Base-by-base conservation (phyloP, 2,329 filamentous ascomycete species). In the Arthrocladium fulminans region DNA sequence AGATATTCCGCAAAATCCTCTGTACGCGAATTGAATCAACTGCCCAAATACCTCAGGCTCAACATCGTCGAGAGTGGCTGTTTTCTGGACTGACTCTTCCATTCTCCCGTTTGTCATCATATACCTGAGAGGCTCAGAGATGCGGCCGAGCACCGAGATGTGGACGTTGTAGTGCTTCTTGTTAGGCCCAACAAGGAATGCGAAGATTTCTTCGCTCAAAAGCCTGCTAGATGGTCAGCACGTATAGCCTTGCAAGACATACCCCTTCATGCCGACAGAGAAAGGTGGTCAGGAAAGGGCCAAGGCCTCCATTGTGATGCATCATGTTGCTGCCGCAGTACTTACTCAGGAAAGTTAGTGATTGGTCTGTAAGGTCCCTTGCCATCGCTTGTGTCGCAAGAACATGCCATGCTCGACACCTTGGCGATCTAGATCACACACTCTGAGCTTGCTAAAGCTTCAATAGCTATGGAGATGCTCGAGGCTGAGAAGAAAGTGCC, bases 271-370 rank as follows among this genome's bases (percentile, higher is more conserved):
- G n/a, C n/a, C n/a, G n/a, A 17, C 13, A 8, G 9, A 39, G 10
- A 8, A 15, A 22, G 8, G 10, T 34, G 68, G 67, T 55, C 66
- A 69, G 37, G 67, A 66, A 15, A 68, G 69, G 55, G 51, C 69
- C 38, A 68, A 69, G 51, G n/a, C n/a, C n/a, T n/a, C n/a, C n/a
- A n/a, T 63, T 67, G 50, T 69, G 68, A 47, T 65, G 65, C 13
- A 66, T 64, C 1, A 64, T 64, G 42, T 69, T 66, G 53, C 56
- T 68, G 34, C 66, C 68, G 47, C 64, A 65, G 2, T 62, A 62
- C 13, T 60, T 69, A 35, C 32, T 35, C 32, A 8, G 32, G 23
- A 65, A 65, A 2, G 63, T 68, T 47, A 59, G 67, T 23, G 65
- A 65, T 51, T 61, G 68, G 3, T 61, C 60, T 44, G 68, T 67